Conservation (phyloP, 1,139 yeast genomes). For the Diutina catenulata region DNA sequence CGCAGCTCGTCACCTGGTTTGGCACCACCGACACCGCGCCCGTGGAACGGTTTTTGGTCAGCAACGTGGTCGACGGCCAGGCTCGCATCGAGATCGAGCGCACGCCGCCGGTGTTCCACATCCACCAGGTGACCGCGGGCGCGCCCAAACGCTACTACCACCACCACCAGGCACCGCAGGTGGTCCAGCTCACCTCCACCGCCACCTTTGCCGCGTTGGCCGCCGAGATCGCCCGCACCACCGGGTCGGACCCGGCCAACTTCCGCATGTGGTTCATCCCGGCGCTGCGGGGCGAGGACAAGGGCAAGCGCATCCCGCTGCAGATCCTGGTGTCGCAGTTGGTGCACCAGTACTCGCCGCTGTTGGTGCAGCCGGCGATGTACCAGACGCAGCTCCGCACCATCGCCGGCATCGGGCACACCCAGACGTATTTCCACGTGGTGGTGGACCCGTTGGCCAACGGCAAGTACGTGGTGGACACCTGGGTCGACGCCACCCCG, state of each 20-base stretch:
- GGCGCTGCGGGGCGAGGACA: constrained; percentile 14
- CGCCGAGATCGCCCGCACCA: constrained; percentile 14
- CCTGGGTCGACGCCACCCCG: not conserved
- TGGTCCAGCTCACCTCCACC: constrained; percentile 11
- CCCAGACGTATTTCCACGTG: constrained; percentile 17
- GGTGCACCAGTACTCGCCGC: constrained; percentile 18
- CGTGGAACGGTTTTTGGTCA: not conserved
- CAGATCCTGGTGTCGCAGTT: constrained; percentile 18
- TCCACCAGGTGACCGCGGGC: constrained; percentile 32
- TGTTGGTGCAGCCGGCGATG: constrained; percentile 18
- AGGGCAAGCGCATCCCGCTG: constrained; percentile 15
- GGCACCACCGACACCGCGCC: constrained; percentile 1
- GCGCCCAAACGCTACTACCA: constrained; percentile 8
- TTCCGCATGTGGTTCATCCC: constrained; percentile 30
- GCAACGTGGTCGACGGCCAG: not conserved
- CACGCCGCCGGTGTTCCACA: constrained; percentile 35
- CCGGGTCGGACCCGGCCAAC: constrained; percentile 12
- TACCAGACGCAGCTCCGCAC: constrained; percentile 16
- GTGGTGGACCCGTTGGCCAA: constrained; percentile 22
- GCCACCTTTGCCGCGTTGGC: constrained; percentile 24
- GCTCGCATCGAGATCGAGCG: constrained; percentile 33
- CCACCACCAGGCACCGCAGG: constrained; percentile 10
- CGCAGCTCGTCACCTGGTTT: constrained; percentile 2
- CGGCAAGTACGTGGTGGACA: constrained; percentile 16
- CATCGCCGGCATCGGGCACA: constrained; percentile 21